These are phyloP conservation scores for Solanum sparsipilum DNA, from an alignment of 257 asterid species.

Conservation along the genomic window DNA sequence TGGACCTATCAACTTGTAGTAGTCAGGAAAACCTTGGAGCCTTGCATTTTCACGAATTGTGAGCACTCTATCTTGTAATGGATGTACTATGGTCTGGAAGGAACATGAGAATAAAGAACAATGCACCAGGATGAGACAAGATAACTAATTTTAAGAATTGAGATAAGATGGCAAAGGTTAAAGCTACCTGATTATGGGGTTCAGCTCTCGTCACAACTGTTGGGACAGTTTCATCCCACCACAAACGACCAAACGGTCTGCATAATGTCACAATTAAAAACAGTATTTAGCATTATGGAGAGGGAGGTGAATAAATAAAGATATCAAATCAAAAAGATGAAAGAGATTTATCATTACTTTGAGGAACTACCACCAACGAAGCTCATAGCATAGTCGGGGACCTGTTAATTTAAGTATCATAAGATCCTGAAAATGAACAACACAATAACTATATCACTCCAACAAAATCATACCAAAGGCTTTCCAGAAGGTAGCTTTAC, in stretches of 20 bases:
- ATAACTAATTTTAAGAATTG: too few relatives aligned
- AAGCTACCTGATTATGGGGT: conserved; percentile 35
- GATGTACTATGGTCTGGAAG: conserved; percentile 24
- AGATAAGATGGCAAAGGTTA: background rate
- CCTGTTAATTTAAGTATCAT: conserved; percentile 13
- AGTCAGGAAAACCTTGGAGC: conserved; percentile 37
- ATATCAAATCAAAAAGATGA: background rate
- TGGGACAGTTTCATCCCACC: conserved; percentile 29
- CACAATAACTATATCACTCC: background rate
- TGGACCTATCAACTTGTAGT: conserved; percentile 26
- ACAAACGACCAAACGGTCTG: conserved; percentile 35
- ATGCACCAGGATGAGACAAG: background rate
- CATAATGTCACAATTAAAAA: background rate
- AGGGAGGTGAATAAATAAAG: background rate
- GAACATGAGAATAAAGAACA: background rate
- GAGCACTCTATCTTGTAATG: conserved; percentile 28
- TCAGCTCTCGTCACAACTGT: conserved; percentile 34
- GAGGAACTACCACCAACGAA: conserved; percentile 25
- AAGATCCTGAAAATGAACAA: background rate
- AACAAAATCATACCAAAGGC: conserved; percentile 17
- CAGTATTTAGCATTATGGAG: background rate
- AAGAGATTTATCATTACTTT: conserved; percentile 11
- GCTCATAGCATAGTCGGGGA: conserved; percentile 25
- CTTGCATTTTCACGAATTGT: conserved; percentile 33
- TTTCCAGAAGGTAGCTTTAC: conserved; percentile 14